phyloP scores from a whole-genome alignment of 805 yeast genomes.

The Starmera caribaea region DNA sequence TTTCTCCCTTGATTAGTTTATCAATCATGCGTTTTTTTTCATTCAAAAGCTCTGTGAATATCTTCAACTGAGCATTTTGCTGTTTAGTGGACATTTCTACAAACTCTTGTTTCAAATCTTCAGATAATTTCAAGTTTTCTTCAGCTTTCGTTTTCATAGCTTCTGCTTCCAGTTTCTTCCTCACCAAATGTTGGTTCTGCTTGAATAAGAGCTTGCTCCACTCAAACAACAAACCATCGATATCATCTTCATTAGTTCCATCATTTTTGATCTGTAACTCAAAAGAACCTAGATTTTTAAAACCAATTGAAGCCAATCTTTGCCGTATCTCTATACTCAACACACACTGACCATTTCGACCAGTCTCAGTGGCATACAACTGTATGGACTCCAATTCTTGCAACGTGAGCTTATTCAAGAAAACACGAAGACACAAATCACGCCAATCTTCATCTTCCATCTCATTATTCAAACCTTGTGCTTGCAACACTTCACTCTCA shows the following conservation, averaged over 20 bases:
- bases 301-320: neutral
- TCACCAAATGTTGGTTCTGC: neutral
- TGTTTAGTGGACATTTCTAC: conserved; percentile 3
- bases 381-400: conserved; percentile 1
- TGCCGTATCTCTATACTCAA: neutral
- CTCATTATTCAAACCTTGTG: neutral
- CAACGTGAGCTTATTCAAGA: conserved; percentile 1
- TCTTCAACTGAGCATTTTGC: conserved; percentile 7
- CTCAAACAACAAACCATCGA: neutral
- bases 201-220: neutral
- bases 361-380: neutral
- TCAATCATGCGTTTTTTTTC: conserved; percentile 11
- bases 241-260: neutral
- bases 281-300: conserved; percentile 3
- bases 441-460: conserved; percentile 2
- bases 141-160: neutral
- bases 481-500: neutral
- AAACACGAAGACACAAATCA: conserved; percentile 1
- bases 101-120: conserved; percentile 6
- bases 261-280: neutral
- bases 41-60: conserved; percentile 14
- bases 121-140: neutral
- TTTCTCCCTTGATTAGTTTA: conserved; percentile 10
- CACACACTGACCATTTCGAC: neutral
- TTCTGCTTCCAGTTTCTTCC: neutral